phyloP scores from a whole-genome alignment of 2,329 filamentous ascomycete genomes.

The Microsporum audouinii region DNA sequence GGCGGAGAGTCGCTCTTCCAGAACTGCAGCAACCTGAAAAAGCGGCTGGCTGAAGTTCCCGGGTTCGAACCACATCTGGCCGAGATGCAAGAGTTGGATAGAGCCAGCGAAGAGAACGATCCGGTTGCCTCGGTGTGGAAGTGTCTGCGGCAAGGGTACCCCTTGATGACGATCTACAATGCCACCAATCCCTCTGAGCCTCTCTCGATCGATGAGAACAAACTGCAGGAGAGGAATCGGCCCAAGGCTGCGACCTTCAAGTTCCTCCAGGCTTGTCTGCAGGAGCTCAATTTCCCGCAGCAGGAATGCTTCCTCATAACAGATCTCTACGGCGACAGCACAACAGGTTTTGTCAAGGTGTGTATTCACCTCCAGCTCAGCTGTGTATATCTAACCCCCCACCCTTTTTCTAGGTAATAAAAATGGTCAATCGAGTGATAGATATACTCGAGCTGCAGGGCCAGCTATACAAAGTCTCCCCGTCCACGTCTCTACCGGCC shows the following conservation, averaged over 20 bases:
- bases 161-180: conserved; percentile 83
- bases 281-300: conserved; percentile 65
- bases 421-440: conserved; percentile 83
- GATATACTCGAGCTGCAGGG: conserved; percentile 73
- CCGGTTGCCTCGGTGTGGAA: conserved; percentile 88
- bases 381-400: neutral
- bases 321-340: conserved; percentile 86
- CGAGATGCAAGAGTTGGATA: conserved; percentile 59
- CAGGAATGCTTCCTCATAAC: conserved; percentile 83
- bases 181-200: conserved; percentile 58
- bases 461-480: conserved; percentile 55
- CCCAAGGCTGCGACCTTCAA: conserved; percentile 84
- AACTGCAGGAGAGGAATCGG: conserved; percentile 57
- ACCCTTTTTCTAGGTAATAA: conserved; percentile 52
- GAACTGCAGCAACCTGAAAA: conserved; percentile 77
- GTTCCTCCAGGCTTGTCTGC: conserved; percentile 80
- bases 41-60: conserved; percentile 70
- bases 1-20: conserved; percentile 94
- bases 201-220: conserved; percentile 55
- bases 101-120: conserved; percentile 51
- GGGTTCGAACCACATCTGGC: conserved; percentile 65
- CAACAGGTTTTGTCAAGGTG: conserved; percentile 92
- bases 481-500: conserved; percentile 39
- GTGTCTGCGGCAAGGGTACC: conserved; percentile 70
- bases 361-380: neutral